These are phyloP conservation scores for Nakaseomyces kungkrabaensis DNA, from an alignment of 1,139 yeast species.

Conservation along the genomic window DNA sequence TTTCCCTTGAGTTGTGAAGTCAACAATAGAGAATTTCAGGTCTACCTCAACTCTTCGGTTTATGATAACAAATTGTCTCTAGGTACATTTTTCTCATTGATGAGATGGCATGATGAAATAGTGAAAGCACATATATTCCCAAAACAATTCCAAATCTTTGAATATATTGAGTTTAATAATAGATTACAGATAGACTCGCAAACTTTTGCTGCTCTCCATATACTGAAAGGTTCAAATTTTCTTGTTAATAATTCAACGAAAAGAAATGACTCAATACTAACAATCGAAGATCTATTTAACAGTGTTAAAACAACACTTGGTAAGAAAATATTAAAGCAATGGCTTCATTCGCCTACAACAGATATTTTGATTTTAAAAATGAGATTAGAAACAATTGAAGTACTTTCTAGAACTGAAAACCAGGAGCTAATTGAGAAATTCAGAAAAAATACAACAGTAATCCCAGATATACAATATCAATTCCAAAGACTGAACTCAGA, in stretches of 20 bases:
- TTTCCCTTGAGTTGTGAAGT: background rate
- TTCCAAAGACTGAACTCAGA: slow-evolving; percentile 26
- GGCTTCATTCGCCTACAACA: slow-evolving; percentile 32
- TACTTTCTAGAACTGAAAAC: slow-evolving; percentile 19
- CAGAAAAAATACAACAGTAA: slow-evolving; percentile 15
- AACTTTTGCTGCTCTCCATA: slow-evolving; percentile 29
- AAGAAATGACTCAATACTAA: slow-evolving; percentile 11
- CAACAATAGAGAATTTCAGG: background rate
- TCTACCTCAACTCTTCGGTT: background rate
- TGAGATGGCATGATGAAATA: background rate
- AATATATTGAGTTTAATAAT: slow-evolving; percentile 9
- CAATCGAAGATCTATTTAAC: slow-evolving; percentile 25
- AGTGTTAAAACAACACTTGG: slow-evolving; percentile 30
- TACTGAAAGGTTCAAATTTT: slow-evolving; percentile 22
- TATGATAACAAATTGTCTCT: background rate
- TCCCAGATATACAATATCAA: slow-evolving; percentile 26
- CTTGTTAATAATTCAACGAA: background rate
- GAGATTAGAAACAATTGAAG: slow-evolving; percentile 28
- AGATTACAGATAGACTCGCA: slow-evolving; percentile 32
- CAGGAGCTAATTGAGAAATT: slow-evolving; percentile 11
- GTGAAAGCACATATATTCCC: background rate
- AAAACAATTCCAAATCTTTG: background rate
- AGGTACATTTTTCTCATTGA: background rate
- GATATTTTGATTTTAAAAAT: slow-evolving; percentile 20
- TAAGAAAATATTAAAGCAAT: slow-evolving; percentile 25